Conservation (phyloP, 257 asterid species). For the Ocimum tenuiflorum region DNA sequence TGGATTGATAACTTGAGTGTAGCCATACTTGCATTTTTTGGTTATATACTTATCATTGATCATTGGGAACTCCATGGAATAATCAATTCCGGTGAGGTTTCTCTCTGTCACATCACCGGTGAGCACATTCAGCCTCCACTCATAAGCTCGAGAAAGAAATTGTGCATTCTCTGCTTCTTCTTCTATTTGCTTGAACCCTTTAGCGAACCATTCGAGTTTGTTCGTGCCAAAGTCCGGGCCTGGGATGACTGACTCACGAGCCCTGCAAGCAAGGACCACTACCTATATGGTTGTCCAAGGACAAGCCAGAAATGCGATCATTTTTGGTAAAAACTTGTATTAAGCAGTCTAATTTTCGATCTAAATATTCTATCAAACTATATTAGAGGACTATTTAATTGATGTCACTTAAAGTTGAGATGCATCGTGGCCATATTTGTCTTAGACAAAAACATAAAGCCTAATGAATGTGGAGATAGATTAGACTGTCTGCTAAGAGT, state of each 20-base stretch:
- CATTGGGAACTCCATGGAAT: conserved; percentile 60
- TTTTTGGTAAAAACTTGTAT: too few relatives aligned
- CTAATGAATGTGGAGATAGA: too few relatives aligned
- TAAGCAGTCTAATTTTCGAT: too few relatives aligned
- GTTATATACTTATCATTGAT: conserved; percentile 44
- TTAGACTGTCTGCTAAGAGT: too few relatives aligned
- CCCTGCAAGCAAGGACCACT: conserved; percentile 46
- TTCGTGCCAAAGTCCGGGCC: conserved; percentile 56
- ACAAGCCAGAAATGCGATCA: neutral
- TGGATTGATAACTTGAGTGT: conserved; percentile 38
- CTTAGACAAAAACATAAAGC: too few relatives aligned
- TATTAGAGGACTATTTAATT: too few relatives aligned
- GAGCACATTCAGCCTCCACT: conserved; percentile 58
- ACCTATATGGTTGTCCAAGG: conserved; percentile 31
- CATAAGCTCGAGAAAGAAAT: conserved; percentile 37
- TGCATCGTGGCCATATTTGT: too few relatives aligned
- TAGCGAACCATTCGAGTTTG: conserved; percentile 48
- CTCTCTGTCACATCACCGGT: conserved; percentile 44
- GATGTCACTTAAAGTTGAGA: too few relatives aligned
- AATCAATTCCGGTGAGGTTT: conserved; percentile 37
- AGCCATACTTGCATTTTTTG: conserved; percentile 36
- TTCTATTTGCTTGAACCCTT: conserved; percentile 30
- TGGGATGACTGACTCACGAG: conserved; percentile 47
- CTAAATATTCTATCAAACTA: too few relatives aligned
- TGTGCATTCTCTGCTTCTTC: conserved; percentile 18